Evolutionary conservation across 2,329 filamentous ascomycete species (phyloP).

Genomic region (Alternaria incomplexa): DNA sequence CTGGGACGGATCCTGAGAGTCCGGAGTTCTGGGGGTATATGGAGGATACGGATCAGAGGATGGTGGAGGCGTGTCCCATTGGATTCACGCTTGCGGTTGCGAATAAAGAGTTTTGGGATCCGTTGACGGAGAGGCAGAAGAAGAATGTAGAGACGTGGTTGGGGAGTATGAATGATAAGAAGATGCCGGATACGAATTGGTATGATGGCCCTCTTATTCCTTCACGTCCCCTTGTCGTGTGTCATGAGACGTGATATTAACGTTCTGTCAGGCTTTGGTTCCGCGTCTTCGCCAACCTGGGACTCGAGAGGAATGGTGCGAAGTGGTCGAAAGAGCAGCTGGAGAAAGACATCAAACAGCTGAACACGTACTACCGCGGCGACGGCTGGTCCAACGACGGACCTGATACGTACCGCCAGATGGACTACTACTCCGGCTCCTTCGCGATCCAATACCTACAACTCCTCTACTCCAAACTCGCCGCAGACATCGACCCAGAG

Average conservation of each 20-base stretch:
- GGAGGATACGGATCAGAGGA: slow-evolving; percentile 77
- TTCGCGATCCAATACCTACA: slow-evolving; percentile 84
- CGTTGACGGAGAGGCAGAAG: slow-evolving; percentile 66
- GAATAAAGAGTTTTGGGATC: slow-evolving; percentile 68
- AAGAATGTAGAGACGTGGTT: slow-evolving; percentile 74
- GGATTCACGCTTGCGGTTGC: slow-evolving; percentile 77
- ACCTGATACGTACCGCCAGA: slow-evolving; percentile 78
- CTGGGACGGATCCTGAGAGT: slow-evolving; percentile 72
- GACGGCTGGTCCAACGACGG: slow-evolving; percentile 85
- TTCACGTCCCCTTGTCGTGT: neutral
- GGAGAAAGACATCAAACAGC: slow-evolving; percentile 76
- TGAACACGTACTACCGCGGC: slow-evolving; percentile 82
- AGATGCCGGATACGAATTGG: slow-evolving; percentile 71
- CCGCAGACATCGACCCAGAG: slow-evolving; percentile 67
- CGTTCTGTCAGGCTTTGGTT: slow-evolving; percentile 73
- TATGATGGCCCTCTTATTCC: slow-evolving; percentile 29
- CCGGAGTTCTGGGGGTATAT: slow-evolving; percentile 80
- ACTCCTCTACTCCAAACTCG: slow-evolving; percentile 75
- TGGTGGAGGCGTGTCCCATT: slow-evolving; percentile 85
- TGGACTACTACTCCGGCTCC: slow-evolving; percentile 84
- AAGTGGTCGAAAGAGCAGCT: slow-evolving; percentile 72
- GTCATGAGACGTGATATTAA: slow-evolving; percentile 18
- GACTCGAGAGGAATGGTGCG: slow-evolving; percentile 75
- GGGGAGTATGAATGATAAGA: slow-evolving; percentile 79
- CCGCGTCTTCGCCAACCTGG: slow-evolving; percentile 81